phyloP scores from a whole-genome alignment of 306 rosid species.

The Quercus cerris region DNA sequence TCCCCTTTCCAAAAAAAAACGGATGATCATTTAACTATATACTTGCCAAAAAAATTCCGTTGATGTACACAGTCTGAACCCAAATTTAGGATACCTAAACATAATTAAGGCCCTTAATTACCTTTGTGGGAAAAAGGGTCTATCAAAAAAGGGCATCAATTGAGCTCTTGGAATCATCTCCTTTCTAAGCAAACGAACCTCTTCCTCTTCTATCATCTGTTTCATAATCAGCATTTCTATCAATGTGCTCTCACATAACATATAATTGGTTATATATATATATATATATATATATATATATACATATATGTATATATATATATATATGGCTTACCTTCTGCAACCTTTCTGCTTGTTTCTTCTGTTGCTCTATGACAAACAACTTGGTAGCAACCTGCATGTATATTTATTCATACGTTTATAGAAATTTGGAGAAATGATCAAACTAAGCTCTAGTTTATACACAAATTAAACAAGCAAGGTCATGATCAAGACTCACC shows the following conservation, averaged over 20 bases:
- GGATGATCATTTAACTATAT: no score
- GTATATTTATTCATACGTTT: conserved; percentile 7
- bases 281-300: not conserved
- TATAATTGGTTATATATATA: not conserved
- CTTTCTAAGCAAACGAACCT: conserved; percentile 80
- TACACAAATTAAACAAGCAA: not conserved
- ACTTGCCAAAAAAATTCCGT: no score
- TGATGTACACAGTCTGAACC: no score
- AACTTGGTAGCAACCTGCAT: conserved; percentile 73
- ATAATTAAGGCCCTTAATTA: conserved; percentile 3
- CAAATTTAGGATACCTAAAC: no score
- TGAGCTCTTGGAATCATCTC: conserved; percentile 98
- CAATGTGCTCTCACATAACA: not conserved
- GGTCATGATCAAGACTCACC: conserved; percentile 30
- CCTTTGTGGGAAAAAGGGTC: conserved; percentile 94
- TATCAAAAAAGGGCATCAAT: conserved; percentile 88
- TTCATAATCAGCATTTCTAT: conserved; percentile 1
- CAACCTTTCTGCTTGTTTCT: conserved; percentile 62
- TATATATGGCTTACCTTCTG: conserved; percentile 50
- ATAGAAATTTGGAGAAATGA: not conserved
- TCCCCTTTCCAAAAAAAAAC: no score
- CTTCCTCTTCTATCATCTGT: conserved; percentile 95
- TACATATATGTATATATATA: no score
- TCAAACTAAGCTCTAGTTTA: not conserved
- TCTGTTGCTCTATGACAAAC: conserved; percentile 57